Evolutionary conservation across 805 yeast genomes (phyloP).

Genomic region (Yamadazyma phyllophila): DNA sequence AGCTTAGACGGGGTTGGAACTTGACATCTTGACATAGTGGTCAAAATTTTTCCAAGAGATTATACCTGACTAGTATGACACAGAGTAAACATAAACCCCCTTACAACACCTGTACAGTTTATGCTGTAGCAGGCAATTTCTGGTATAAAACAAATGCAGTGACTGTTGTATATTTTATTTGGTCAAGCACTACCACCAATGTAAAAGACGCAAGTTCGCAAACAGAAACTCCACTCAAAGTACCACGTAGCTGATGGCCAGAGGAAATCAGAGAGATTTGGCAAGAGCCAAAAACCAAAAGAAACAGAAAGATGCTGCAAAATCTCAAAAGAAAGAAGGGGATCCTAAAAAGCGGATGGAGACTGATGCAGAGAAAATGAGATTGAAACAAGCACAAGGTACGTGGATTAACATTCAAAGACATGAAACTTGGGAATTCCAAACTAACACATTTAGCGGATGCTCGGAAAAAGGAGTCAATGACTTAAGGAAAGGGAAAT

Average conservation of each 20-base stretch:
- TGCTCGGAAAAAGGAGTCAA: conserved; percentile 40
- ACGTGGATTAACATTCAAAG: conserved; percentile 28
- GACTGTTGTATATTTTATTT: too few relatives aligned
- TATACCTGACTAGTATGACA: too few relatives aligned
- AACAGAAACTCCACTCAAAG: background rate
- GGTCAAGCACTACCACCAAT: too few relatives aligned
- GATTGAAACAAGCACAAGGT: conserved; percentile 85
- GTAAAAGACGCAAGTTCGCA: background rate
- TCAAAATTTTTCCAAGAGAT: too few relatives aligned
- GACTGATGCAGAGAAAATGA: conserved; percentile 83
- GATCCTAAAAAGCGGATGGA: conserved; percentile 86
- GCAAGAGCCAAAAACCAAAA: conserved; percentile 87
- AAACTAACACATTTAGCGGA: conserved; percentile 40
- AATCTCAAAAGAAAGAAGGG: conserved; percentile 64
- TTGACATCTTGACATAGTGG: too few relatives aligned
- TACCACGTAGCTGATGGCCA: conserved; percentile 58
- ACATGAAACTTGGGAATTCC: background rate
- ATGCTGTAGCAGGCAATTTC: too few relatives aligned
- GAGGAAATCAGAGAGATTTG: conserved; percentile 95
- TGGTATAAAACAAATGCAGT: too few relatives aligned
- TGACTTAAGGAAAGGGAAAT: background rate
- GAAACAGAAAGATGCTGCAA: conserved; percentile 65
- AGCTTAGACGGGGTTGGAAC: too few relatives aligned
- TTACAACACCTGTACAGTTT: too few relatives aligned
- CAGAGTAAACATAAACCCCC: too few relatives aligned